Evolutionary conservation across 1,139 yeast genomes (phyloP), one percentile per base, ranked within the genome.

Genomic region (Meyerozyma guilliermondii): DNA sequence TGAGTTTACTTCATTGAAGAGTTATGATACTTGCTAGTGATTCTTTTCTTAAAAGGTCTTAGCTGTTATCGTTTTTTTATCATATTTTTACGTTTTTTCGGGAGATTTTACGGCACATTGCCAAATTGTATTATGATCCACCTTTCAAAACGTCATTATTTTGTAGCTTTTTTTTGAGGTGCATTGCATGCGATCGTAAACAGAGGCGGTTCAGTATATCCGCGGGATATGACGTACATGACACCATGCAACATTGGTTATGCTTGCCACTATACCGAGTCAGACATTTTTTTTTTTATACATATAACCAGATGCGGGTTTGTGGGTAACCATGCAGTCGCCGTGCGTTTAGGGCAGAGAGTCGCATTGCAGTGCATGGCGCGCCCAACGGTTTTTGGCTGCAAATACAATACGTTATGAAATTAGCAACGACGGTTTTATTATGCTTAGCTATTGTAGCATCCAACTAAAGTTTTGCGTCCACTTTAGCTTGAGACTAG

Each of bases 401-500:
- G 36, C 36, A 33, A 33, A 33, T 33, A 18, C 10, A 22, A 33
- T 11, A 27, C 14, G 7, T 9, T 20, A 20, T 20, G 22, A 20
- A 20, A 20, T 20, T 20, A 20, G 22, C 22, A 20, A 20, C 22
- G 7, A 20, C 22, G 22, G 22, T 20, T 20, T 2, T 31, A 31
- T 31, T 11, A 31, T 31, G 11, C n/a, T 16, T 14, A 4, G 18
- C 35, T 33, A 38, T 28, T 30, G 37, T n/a, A 40, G 10, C 45
- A 47, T 46, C 56, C 56, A 52, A 35, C 41, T 43, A 34, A 51
- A 52, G 16, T 47, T 40, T 5, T 43, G 24, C 24, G 41, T 50
- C 64, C 63, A 60, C 17, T 43, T 46, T n/a, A 37, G 27, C 42
- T 63, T 64, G 16, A 55, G 45, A 13, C 52, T 55, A 6, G 47